Evolutionary conservation across 345 rosid genomes (phyloP).

Genomic region (Mallotus nudiflorus): DNA sequence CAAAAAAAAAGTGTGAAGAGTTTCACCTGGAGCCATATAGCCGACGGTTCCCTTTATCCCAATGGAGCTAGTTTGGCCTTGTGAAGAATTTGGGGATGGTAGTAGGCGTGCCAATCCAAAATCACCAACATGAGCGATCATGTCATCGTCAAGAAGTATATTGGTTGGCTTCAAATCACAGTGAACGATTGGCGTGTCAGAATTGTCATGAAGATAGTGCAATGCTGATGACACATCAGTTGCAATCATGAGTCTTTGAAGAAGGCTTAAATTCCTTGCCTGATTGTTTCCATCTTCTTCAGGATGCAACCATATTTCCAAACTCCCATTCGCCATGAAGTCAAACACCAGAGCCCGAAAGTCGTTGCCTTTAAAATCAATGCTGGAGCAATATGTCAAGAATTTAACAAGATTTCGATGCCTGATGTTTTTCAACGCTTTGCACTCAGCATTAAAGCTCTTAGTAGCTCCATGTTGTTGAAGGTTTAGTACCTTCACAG

Average conservation of each 20-base stretch:
- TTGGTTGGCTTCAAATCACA: neutral
- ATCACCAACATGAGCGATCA: neutral
- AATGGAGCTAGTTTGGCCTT: neutral
- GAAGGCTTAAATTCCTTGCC: neutral
- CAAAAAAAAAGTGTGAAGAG: too few relatives aligned
- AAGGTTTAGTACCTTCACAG: conserved; percentile 16
- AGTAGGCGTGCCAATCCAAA: neutral
- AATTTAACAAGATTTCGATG: neutral
- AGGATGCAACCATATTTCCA: neutral
- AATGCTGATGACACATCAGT: neutral
- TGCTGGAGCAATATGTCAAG: neutral
- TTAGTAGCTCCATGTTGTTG: conserved; percentile 6
- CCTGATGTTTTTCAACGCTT: neutral
- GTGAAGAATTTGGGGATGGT: neutral
- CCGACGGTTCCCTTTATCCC: neutral
- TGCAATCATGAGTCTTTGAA: neutral
- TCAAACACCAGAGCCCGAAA: neutral
- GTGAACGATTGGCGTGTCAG: neutral
- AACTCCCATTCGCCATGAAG: neutral
- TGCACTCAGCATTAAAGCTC: conserved; percentile 9
- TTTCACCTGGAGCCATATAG: conserved; percentile 15
- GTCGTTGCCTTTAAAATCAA: neutral
- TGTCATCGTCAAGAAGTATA: neutral
- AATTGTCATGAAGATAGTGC: neutral
- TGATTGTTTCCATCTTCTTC: neutral